Percentiles rank a stretch among this genome's conserved stretches.
Evolutionary conservation across 257 asterid species (phyloP).

Genomic region (Rubia yunnanensis): DNA sequence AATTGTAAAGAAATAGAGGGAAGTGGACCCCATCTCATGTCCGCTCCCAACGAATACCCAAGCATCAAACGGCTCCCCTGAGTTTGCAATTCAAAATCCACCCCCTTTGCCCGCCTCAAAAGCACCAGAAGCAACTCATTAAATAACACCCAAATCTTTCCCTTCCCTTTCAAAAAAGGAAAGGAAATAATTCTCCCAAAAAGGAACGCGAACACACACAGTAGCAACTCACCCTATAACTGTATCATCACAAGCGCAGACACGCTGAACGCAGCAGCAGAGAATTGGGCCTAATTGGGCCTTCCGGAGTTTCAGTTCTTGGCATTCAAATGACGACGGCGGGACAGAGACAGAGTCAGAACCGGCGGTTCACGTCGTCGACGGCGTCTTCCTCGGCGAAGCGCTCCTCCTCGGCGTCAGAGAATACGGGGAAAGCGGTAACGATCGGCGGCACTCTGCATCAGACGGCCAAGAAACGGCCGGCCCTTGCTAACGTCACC

Average conservation of each 20-base stretch:
- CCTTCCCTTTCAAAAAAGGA: background rate
- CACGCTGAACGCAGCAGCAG: background rate
- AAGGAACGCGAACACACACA: background rate
- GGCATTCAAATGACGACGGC: slow-evolving; percentile 12
- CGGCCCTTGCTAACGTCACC: slow-evolving; percentile 64
- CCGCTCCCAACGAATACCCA: slow-evolving; percentile 67
- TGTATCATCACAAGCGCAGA: background rate
- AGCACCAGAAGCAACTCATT: slow-evolving; percentile 14
- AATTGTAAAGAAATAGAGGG: slow-evolving; percentile 1
- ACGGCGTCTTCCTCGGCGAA: slow-evolving; percentile 65
- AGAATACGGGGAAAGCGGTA: slow-evolving; percentile 34
- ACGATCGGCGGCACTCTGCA: slow-evolving; percentile 19
- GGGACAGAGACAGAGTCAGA: slow-evolving; percentile 20
- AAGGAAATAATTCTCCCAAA: background rate
- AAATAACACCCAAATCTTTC: slow-evolving; percentile 12
- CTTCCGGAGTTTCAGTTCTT: slow-evolving; percentile 1
- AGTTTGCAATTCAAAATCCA: slow-evolving; percentile 33
- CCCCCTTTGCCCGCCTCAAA: slow-evolving; percentile 49
- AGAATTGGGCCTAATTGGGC: background rate
- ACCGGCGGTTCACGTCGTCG: slow-evolving; percentile 30
- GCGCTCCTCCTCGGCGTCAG: slow-evolving; percentile 41
- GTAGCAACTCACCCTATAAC: background rate
- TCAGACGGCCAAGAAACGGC: slow-evolving; percentile 60
- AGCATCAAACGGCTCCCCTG: slow-evolving; percentile 47
- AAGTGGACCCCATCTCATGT: slow-evolving; percentile 37